Evolutionary conservation across 1,139 yeast species (phyloP).

Genomic region (Diutina scorzettiae): DNA sequence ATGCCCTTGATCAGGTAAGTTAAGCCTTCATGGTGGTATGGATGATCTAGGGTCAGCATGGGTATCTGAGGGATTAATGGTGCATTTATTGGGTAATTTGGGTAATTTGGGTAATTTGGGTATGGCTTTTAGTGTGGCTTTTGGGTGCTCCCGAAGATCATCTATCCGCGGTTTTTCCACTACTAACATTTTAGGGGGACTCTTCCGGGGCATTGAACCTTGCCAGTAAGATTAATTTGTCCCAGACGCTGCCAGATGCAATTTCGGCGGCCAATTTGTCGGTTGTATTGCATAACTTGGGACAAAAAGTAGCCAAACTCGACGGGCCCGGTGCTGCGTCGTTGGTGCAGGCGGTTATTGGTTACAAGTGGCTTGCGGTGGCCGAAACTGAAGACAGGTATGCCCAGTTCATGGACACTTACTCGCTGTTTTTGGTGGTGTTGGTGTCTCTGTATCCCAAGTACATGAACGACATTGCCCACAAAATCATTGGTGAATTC

Average conservation of each 20-base stretch:
- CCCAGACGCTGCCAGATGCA: constrained; percentile 22
- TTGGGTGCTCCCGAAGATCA: too few relatives aligned
- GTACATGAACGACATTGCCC: constrained; percentile 78
- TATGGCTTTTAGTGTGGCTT: not conserved
- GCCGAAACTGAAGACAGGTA: constrained; percentile 14
- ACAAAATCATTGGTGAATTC: constrained; percentile 53
- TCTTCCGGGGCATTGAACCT: constrained; percentile 24
- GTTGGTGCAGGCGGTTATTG: constrained; percentile 24
- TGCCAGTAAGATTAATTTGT: constrained; percentile 25
- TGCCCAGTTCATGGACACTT: constrained; percentile 33
- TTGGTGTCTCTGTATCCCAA: constrained; percentile 79
- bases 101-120: constrained; percentile 8
- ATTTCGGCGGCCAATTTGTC: constrained; percentile 23
- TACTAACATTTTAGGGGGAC: constrained; percentile 24
- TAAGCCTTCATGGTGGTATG: constrained; percentile 10
- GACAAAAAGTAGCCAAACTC: constrained; percentile 25
- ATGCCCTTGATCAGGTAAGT: constrained; percentile 52
- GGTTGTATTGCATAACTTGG: constrained; percentile 23
- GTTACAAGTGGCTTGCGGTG: constrained; percentile 46
- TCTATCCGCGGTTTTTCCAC: not conserved
- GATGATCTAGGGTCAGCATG: not conserved
- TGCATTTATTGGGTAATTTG: not conserved
- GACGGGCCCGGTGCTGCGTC: constrained; percentile 25
- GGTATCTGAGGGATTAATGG: not conserved
- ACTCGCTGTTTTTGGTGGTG: constrained; percentile 60